Evolutionary conservation across 2,329 filamentous ascomycete genomes (phyloP), one percentile per base, ranked within the genome.

Genomic region (Dactylellina sp.): DNA sequence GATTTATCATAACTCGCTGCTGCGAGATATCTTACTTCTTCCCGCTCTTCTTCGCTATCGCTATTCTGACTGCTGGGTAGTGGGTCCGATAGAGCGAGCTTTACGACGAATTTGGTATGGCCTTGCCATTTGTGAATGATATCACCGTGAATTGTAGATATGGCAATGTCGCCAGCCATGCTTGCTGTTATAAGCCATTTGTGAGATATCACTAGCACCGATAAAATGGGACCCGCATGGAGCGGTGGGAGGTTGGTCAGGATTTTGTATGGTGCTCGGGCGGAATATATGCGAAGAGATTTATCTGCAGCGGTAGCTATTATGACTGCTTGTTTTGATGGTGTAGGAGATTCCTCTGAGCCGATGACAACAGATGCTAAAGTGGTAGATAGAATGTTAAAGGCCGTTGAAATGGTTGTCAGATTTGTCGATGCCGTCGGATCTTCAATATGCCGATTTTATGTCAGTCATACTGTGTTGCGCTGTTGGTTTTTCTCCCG

Each of bases 331-430:
- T 70, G 56, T 1, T 42, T 40, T 5, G 24, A n/a, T 18, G 37
- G n/a, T 56, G 53, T 14, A 18, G 80, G 14, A 82, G 81, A 0
- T 79, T 52, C 11, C 18, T 16, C 74, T 0, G 79, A 37, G 5
- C 49, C 24, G 18, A 75, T 47, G 2, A 56, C 76, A 22, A 80
- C 75, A n/a, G 78, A 63, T 5, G 76, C 50, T 32, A 79, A 40
- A 7, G 81, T 80, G 32, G 85, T 80, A 40, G 81, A 81, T 70
- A 84, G 61, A 84, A 81, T 18, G 82, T 84, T 52, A 82, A 84
- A 79, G 1, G 84, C 81, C 63, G 84, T 63, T 7, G 56, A 63
- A 6, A 47, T 7, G 4, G 64, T 75, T 5, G 71, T 60, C 11
- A 70, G n/a, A 24, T 16, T 53, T n/a, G 63, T 70, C 9, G 49